phyloP scores from a whole-genome alignment of 352 stramenopile species.

The Globisporangium orthogonon region DNA sequence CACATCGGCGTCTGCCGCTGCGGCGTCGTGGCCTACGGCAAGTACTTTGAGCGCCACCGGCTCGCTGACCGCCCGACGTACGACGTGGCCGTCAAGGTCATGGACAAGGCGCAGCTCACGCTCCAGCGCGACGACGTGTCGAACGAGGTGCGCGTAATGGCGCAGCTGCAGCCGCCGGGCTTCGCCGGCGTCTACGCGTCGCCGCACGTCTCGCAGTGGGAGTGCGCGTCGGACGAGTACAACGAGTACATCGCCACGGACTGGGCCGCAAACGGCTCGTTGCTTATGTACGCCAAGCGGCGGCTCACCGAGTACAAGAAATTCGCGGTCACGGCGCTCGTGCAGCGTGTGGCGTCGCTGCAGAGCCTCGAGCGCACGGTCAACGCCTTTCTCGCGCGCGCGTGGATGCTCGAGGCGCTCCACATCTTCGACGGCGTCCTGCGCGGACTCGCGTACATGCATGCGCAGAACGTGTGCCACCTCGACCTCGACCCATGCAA shows the following conservation, averaged over 20 bases:
- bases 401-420: conserved; percentile 66
- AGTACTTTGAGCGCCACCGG: conserved; percentile 56
- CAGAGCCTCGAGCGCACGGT: conserved; percentile 42
- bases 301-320: conserved; percentile 64
- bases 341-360: conserved; percentile 43
- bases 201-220: conserved; percentile 67
- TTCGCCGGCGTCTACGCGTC: conserved; percentile 52
- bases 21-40: conserved; percentile 63
- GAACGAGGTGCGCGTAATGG: conserved; percentile 79
- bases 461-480: conserved; percentile 71
- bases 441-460: conserved; percentile 69
- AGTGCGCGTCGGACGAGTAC: conserved; percentile 47
- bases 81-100: conserved; percentile 72
- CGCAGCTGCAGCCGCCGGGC: conserved; percentile 56
- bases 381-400: conserved; percentile 52
- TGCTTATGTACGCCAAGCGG: conserved; percentile 62
- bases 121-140: conserved; percentile 70
- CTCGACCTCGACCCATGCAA: conserved; percentile 79
- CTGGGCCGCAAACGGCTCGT: conserved; percentile 55
- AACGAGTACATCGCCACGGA: conserved; percentile 85
- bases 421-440: conserved; percentile 63
- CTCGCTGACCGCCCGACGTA: conserved; percentile 19
- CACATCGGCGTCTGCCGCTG: conserved; percentile 66
- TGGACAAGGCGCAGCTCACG: conserved; percentile 61
- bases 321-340: conserved; percentile 48